These are phyloP conservation scores for Pseudogymnoascus sp. DNA, from an alignment of 2,329 filamentous ascomycete genomes.

Conservation along the genomic window DNA sequence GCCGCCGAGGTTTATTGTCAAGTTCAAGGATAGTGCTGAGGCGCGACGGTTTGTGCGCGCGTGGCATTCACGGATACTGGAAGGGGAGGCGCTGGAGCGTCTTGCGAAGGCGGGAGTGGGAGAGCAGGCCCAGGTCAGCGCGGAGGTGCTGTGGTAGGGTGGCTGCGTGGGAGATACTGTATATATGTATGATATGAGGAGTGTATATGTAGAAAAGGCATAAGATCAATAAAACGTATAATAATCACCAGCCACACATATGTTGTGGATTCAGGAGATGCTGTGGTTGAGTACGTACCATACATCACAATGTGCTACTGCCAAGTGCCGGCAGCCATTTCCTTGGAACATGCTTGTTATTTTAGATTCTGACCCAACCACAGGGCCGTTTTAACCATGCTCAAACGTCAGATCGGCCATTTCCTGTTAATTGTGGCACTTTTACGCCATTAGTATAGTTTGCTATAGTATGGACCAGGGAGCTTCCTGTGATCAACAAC, in stretches of 20 bases:
- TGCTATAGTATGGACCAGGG: not conserved
- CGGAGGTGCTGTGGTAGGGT: constrained; percentile 42
- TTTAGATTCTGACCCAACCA: not conserved
- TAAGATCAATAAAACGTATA: not conserved
- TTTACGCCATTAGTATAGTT: not conserved
- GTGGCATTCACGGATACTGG: constrained; percentile 39
- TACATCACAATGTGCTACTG: not conserved
- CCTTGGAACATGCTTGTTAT: constrained; percentile 3
- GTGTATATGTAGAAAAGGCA: not conserved
- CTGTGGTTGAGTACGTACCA: not conserved
- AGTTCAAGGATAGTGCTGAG: constrained; percentile 27
- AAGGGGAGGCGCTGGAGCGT: not conserved
- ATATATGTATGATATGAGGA: constrained; percentile 2
- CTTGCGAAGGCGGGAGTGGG: constrained; percentile 24
- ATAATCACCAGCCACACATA: not conserved
- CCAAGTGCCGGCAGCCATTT: constrained; percentile 3
- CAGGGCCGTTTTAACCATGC: not conserved
- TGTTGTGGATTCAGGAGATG: not conserved
- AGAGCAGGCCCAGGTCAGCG: constrained; percentile 36
- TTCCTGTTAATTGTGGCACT: not conserved
- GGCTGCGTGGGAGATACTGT: not conserved
- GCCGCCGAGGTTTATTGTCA: constrained; percentile 24
- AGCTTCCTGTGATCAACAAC: not conserved
- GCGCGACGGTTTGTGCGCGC: constrained; percentile 40
- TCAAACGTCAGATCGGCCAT: not conserved